These are phyloP conservation scores for Globisporangium paroecandrum DNA, from an alignment of 352 stramenopile species.

Conservation along the genomic window DNA sequence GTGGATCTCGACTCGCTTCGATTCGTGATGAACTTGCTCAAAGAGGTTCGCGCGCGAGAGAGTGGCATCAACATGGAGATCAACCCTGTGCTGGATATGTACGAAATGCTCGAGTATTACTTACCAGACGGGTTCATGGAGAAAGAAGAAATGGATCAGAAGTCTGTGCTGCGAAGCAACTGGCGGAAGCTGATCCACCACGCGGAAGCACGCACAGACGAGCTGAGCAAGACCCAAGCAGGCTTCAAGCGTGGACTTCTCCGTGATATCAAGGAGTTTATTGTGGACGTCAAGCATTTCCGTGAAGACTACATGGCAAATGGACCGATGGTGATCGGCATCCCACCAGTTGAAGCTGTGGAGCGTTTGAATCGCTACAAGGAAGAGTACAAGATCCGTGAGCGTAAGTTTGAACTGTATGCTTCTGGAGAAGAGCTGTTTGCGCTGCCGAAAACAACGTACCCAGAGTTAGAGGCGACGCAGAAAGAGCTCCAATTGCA, in stretches of 20 bases:
- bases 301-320: conserved; percentile 95
- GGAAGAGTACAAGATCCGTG: conserved; percentile 96
- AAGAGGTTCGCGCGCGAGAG: conserved; percentile 96
- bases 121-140: conserved; percentile 96
- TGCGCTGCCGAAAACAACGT: conserved; percentile 93
- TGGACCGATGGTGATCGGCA: conserved; percentile 96
- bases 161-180: conserved; percentile 95
- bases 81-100: conserved; percentile 98
- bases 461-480: conserved; percentile 95
- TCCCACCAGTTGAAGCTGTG: conserved; percentile 94
- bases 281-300: conserved; percentile 95
- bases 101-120: conserved; percentile 96
- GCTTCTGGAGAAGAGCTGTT: conserved; percentile 96
- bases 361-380: conserved; percentile 97
- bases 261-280: conserved; percentile 96
- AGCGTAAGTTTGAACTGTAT: conserved; percentile 98
- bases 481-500: conserved; percentile 97
- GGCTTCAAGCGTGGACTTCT: conserved; percentile 95
- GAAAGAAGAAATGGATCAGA: conserved; percentile 99
- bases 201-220: conserved; percentile 91
- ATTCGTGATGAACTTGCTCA: conserved; percentile 97
- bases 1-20: conserved; percentile 95
- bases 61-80: conserved; percentile 99
- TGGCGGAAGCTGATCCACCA: conserved; percentile 98
- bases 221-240: conserved; percentile 94